These are phyloP conservation scores for Fusarium graminum DNA, from an alignment of 2,329 filamentous ascomycete genomes.

Conservation along the genomic window DNA sequence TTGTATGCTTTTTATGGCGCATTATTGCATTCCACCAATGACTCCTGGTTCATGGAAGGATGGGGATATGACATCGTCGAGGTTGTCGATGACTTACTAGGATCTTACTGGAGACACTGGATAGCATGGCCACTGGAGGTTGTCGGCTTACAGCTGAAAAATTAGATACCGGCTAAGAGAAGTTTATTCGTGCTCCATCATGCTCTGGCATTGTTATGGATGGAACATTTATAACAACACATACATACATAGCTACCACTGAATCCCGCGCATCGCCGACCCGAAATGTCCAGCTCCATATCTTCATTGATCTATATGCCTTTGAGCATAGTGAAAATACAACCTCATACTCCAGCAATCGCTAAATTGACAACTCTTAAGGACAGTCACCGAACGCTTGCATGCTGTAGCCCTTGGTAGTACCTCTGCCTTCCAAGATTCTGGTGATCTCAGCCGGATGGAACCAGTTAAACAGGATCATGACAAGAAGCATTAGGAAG, in stretches of 20 bases:
- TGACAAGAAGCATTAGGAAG: slow-evolving; percentile 54
- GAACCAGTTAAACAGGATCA: slow-evolving; percentile 59
- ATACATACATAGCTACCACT: not conserved
- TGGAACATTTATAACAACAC: not conserved
- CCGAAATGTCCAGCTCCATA: not conserved
- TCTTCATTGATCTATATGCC: not conserved
- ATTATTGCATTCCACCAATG: slow-evolving; percentile 1
- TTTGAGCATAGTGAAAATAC: not conserved
- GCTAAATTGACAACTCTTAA: not conserved
- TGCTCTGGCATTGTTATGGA: not conserved
- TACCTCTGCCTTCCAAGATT: not conserved
- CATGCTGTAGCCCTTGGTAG: slow-evolving; percentile 13
- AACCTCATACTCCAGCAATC: not conserved
- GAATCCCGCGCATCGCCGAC: not conserved
- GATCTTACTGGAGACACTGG: slow-evolving; percentile 17
- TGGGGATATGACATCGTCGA: slow-evolving; percentile 22
- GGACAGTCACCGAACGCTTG: not conserved
- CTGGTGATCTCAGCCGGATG: slow-evolving; percentile 46
- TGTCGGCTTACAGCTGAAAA: not conserved
- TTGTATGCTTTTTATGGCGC: slow-evolving; percentile 17
- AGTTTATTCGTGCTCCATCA: not conserved
- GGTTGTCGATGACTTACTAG: slow-evolving; percentile 8
- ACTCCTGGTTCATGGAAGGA: slow-evolving; percentile 20
- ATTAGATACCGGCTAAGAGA: not conserved
- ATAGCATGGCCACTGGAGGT: slow-evolving; percentile 13